Percentiles rank a stretch among this genome's conserved stretches.
These are phyloP conservation scores for Oligophagozyma castellii DNA, from an alignment of 1,139 yeast species.

Conservation along the genomic window DNA sequence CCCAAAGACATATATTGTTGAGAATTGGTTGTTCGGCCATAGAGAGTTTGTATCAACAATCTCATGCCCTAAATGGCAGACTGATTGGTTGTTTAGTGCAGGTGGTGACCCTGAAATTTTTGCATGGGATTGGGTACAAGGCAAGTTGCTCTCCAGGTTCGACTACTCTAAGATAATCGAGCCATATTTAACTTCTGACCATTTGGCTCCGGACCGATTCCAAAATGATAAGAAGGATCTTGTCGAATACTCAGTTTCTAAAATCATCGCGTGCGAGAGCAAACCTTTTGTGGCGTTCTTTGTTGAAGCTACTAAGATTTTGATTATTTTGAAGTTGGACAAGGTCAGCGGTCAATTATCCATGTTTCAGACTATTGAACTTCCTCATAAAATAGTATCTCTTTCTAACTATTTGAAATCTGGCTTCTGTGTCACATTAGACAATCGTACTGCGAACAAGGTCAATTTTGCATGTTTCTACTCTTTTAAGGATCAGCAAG, in stretches of 20 bases:
- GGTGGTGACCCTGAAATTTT: slow-evolving; percentile 82
- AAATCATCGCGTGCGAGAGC: slow-evolving; percentile 27
- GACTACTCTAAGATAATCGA: slow-evolving; percentile 36
- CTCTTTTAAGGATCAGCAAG: slow-evolving; percentile 24
- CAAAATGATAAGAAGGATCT: slow-evolving; percentile 36
- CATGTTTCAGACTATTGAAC: slow-evolving; percentile 23
- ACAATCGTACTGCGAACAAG: slow-evolving; percentile 25
- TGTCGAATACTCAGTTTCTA: slow-evolving; percentile 42
- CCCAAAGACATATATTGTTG: slow-evolving; percentile 67
- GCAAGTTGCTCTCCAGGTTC: slow-evolving; percentile 34
- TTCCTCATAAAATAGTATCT: slow-evolving; percentile 25
- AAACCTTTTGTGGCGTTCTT: slow-evolving; percentile 31
- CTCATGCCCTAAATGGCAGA: slow-evolving; percentile 37
- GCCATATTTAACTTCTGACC: slow-evolving; percentile 40
- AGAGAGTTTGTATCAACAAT: slow-evolving; percentile 62
- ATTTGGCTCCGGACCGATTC: slow-evolving; percentile 56
- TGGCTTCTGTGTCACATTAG: slow-evolving; percentile 35
- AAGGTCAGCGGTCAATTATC: slow-evolving; percentile 20
- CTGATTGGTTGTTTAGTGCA: slow-evolving; percentile 49
- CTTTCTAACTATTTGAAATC: slow-evolving; percentile 23
- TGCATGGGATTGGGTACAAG: slow-evolving; percentile 65
- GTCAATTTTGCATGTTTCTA: slow-evolving; percentile 20
- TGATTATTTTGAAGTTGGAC: slow-evolving; percentile 32
- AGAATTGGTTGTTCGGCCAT: slow-evolving; percentile 81
- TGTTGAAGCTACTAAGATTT: slow-evolving; percentile 42